Evolutionary conservation across 129 eudicot genomes (phyloP), one percentile per base, ranked within the genome.

Genomic region (Escallonia rubra): DNA sequence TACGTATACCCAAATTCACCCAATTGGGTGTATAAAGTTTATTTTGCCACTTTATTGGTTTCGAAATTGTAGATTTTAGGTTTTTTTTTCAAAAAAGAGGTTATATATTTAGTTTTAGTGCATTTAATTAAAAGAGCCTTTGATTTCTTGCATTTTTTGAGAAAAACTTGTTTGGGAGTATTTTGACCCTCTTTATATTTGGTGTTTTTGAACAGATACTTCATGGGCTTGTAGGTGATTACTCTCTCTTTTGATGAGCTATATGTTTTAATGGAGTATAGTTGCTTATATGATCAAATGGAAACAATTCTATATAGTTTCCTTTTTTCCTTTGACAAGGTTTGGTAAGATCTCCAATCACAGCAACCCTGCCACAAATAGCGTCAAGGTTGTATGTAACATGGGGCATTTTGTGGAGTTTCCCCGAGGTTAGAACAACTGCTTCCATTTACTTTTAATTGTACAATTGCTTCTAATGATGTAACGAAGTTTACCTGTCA

Each of bases 341-440:
- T 66, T 82, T 89, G 85, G 99, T 93, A 53, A 82, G 99, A 69
- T 89, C 99, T 64, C 99, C 96, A 43, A 76, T 93, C 15, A 63
- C 92, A 65, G 96, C 99, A 55, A 93, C 90, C 41, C 80, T 93
- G 61, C 99, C 99, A 61, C 99, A 93, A 74, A 88, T 93, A 46
- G 67, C 88, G 71, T 93, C 99, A 63, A 81, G 96, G 69, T 66
- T 93, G 74, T 89, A 85, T 75, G 78, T 93, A 53, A 79, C 87
- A 14, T 93, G 99, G 99, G 99, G 96, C 45, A 81, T 93, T 65
- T 78, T 93, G 59, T 93, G 82, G 76, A 86, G 88, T 74, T 84
- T 93, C 67, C 99, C 99, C 47, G 95, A 86, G 85, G 90, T 85
- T 59, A 65, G 71, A 43, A 55, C 43, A 60, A 8, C 67, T 56